Evolutionary conservation across 495 filamentous ascomycete genomes (phyloP).

Genomic region (Penicillium robsamsonii): DNA sequence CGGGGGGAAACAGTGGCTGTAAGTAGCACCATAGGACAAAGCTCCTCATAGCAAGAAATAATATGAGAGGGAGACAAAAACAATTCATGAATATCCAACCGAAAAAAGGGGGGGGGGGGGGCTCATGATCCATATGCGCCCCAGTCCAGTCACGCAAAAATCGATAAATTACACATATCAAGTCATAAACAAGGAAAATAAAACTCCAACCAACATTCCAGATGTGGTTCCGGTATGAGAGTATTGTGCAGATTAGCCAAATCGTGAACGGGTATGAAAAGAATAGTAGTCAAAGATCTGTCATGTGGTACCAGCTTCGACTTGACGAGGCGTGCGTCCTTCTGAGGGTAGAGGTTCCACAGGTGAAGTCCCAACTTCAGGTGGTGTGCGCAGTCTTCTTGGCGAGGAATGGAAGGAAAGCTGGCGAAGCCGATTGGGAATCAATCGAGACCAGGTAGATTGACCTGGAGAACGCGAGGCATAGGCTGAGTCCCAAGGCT

Average conservation of each 20-base stretch:
- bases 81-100: neutral
- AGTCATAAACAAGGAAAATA: conserved; percentile 23
- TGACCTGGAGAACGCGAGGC: neutral
- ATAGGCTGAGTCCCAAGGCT: neutral
- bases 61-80: neutral
- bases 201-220: conserved; percentile 30
- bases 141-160: conserved; percentile 4
- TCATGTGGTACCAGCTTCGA: conserved; percentile 31
- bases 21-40: neutral
- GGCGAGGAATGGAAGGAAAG: conserved; percentile 2
- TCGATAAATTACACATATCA: conserved; percentile 24
- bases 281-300: neutral
- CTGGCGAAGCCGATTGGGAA: conserved; percentile 23
- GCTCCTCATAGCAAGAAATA: neutral
- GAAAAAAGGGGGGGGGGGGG: conserved; percentile 5
- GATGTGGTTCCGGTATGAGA: conserved; percentile 26
- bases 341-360: neutral
- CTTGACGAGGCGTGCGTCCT: conserved; percentile 32
- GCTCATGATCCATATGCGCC: conserved; percentile 3
- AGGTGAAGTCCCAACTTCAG: neutral
- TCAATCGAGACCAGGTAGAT: conserved; percentile 18
- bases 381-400: neutral
- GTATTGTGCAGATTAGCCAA: conserved; percentile 8
- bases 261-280: conserved; percentile 6
- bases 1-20: neutral